Percentiles rank a stretch among this genome's conserved stretches.
These are phyloP conservation scores for Alternaria consortialis DNA, from an alignment of 2,329 filamentous ascomycete species.

Conservation along the genomic window DNA sequence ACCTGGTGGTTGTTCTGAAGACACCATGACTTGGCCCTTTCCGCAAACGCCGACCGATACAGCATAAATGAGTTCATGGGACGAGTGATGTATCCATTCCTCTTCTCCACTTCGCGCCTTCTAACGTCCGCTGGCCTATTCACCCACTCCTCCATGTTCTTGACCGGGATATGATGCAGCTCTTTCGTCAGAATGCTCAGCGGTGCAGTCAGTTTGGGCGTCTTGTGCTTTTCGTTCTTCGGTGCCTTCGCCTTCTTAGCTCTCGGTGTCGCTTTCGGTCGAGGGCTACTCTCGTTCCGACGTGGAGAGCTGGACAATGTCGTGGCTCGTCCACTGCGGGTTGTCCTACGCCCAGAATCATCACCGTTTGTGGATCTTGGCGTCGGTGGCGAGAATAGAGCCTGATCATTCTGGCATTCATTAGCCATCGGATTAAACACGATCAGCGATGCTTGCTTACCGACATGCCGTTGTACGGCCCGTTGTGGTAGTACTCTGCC, in stretches of 20 bases:
- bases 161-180: conserved; percentile 68
- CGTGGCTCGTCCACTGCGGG: conserved; percentile 47
- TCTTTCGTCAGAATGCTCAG: conserved; percentile 76
- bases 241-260: conserved; percentile 56
- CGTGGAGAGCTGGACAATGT: conserved; percentile 37
- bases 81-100: conserved; percentile 82
- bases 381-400: conserved; percentile 53
- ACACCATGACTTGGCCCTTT: conserved; percentile 82
- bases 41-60: conserved; percentile 91
- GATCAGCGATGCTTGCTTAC: conserved; percentile 28
- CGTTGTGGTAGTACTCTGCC: conserved; percentile 39
- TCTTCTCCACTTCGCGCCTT: conserved; percentile 71
- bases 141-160: conserved; percentile 83
- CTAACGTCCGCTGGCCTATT: conserved; percentile 74
- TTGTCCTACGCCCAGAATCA: conserved; percentile 50
- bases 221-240: conserved; percentile 57
- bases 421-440: conserved; percentile 27
- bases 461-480: conserved; percentile 34
- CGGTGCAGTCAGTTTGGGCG: conserved; percentile 69
- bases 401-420: conserved; percentile 33
- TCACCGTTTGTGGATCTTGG: conserved; percentile 54
- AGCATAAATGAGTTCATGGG: conserved; percentile 99
- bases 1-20: conserved; percentile 92
- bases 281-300: conserved; percentile 31
- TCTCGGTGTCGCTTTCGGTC: conserved; percentile 44